Conservation (phyloP, 2,329 filamentous ascomycete species). For the Venturia nashicola region DNA sequence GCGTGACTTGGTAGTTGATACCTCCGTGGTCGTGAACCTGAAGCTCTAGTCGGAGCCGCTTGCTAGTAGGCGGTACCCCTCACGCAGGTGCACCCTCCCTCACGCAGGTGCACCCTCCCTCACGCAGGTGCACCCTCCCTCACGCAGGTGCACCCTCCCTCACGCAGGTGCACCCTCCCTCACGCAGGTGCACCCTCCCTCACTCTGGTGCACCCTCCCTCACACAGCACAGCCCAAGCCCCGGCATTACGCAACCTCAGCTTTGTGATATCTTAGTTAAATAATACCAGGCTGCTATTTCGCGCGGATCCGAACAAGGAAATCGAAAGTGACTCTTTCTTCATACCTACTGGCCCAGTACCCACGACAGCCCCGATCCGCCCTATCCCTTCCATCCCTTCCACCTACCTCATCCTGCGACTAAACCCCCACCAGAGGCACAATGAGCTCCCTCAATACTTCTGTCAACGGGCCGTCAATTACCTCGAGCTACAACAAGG, state of each 20-base stretch:
- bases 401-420: neutral
- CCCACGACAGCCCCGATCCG: neutral
- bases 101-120: too few species aligned
- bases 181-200: too few species aligned
- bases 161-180: too few species aligned
- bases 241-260: neutral
- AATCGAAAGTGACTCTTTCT: too few species aligned
- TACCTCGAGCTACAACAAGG: constrained; percentile 47
- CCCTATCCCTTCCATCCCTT: neutral
- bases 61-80: too few species aligned
- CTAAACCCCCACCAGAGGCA: neutral
- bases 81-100: too few species aligned
- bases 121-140: too few species aligned
- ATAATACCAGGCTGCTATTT: neutral
- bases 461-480: constrained; percentile 42
- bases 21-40: neutral
- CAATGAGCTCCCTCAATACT: constrained; percentile 27
- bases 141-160: too few species aligned
- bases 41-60: neutral
- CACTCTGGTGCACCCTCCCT: too few species aligned
- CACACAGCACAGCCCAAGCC: neutral
- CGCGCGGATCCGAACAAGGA: too few species aligned
- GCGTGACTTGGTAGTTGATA: neutral
- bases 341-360: neutral
- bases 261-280: neutral